Conservation (phyloP, 495 filamentous ascomycete species). For the Sordaria brevicollis region DNA sequence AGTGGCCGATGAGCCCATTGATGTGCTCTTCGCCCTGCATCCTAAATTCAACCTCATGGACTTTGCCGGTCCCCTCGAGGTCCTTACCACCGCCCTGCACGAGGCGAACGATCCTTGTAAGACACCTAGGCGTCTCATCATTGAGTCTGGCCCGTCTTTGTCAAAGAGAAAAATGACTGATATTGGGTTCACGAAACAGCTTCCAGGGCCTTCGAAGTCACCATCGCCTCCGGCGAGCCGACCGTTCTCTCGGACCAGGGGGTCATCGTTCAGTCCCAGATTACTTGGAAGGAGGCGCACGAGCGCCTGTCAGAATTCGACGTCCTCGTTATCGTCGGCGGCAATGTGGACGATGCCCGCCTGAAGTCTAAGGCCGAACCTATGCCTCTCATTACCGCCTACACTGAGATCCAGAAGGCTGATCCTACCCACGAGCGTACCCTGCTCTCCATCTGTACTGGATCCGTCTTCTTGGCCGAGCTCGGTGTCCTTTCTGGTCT, state of each 20-base stretch:
- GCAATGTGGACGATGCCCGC: constrained; percentile 36
- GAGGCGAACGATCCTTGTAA: constrained; percentile 52
- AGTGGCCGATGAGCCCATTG: constrained; percentile 39
- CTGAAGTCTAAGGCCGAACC: constrained; percentile 52
- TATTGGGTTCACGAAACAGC: constrained; percentile 17
- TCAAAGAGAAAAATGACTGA: not conserved
- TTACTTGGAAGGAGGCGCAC: constrained; percentile 54
- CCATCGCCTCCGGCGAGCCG: constrained; percentile 48
- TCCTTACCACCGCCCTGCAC: constrained; percentile 48
- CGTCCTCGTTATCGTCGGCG: constrained; percentile 60
- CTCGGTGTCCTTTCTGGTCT: constrained; percentile 62
- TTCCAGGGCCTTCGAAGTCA: constrained; percentile 55
- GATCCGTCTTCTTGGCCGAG: constrained; percentile 59
- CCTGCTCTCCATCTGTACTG: constrained; percentile 67
- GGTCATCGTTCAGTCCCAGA: constrained; percentile 64
- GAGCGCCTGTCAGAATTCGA: constrained; percentile 58
- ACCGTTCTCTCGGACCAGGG: constrained; percentile 58
- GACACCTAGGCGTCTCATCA: constrained; percentile 11
- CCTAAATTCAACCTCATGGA: constrained; percentile 47
- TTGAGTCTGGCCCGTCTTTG: not conserved
- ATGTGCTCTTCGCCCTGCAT: constrained; percentile 41
- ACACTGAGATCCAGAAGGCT: constrained; percentile 53
- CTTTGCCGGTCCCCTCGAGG: constrained; percentile 57
- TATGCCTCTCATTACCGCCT: constrained; percentile 52
- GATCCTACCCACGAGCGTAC: constrained; percentile 62